Evolutionary conservation across 805 yeast genomes (phyloP).

Genomic region (Saturnispora quitensis): DNA sequence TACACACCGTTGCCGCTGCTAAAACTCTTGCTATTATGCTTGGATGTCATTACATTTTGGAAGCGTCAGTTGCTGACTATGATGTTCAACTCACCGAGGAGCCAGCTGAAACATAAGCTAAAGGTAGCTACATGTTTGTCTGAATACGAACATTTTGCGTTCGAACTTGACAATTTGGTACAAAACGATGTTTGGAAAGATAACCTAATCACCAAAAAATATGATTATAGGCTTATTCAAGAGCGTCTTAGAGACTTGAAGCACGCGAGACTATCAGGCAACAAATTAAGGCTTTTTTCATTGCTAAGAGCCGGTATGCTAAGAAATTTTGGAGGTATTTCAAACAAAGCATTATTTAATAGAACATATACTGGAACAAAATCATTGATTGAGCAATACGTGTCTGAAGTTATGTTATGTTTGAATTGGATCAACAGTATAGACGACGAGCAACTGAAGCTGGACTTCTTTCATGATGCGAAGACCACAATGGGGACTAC

Average conservation of each 20-base stretch:
- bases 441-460: conserved; percentile 41
- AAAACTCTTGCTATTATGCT: conserved; percentile 31
- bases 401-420: conserved; percentile 63
- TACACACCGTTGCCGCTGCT: conserved; percentile 14
- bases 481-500: conserved; percentile 85
- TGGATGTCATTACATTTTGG: conserved; percentile 38
- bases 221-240: conserved; percentile 75
- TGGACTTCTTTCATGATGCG: conserved; percentile 77
- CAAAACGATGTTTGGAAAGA: conserved; percentile 66
- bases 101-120: conserved; percentile 3
- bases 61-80: conserved; percentile 12
- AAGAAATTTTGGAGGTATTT: conserved; percentile 86
- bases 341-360: conserved; percentile 68
- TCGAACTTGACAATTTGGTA: conserved; percentile 39
- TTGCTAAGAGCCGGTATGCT: conserved; percentile 73
- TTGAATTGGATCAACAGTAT: conserved; percentile 29
- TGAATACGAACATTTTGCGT: conserved; percentile 59
- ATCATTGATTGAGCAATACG: conserved; percentile 76
- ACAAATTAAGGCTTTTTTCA: conserved; percentile 51
- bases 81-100: conserved; percentile 11
- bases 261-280: conserved; percentile 51
- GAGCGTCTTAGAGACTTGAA: conserved; percentile 58
- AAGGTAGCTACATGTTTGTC: conserved; percentile 30
- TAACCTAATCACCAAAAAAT: conserved; percentile 69
- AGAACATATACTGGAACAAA: conserved; percentile 86